Percentiles rank a stretch among this genome's conserved stretches.
These are phyloP conservation scores for Cephaloascus fragrans DNA, from an alignment of 805 yeast genomes.

Conservation along the genomic window DNA sequence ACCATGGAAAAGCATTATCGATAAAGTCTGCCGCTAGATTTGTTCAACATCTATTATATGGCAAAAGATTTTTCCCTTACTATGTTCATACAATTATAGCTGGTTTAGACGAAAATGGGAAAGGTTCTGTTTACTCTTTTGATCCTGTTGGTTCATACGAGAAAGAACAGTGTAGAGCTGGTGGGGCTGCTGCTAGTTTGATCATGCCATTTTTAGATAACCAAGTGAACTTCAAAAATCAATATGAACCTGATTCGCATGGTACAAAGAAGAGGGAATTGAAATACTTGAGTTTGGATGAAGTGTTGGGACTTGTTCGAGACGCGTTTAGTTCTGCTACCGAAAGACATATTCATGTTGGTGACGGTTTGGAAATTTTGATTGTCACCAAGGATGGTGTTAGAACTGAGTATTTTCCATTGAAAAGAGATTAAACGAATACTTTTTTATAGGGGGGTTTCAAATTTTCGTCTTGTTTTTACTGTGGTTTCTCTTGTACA, in stretches of 20 bases:
- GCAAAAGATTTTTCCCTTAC: slow-evolving; percentile 93
- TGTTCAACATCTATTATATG: slow-evolving; percentile 81
- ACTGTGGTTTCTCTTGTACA: no score
- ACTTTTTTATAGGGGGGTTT: neutral
- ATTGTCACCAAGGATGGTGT: slow-evolving; percentile 93
- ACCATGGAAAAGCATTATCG: slow-evolving; percentile 64
- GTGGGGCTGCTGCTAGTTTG: slow-evolving; percentile 93
- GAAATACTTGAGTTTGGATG: slow-evolving; percentile 65
- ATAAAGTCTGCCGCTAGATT: slow-evolving; percentile 78
- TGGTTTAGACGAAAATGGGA: slow-evolving; percentile 85
- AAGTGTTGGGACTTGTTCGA: slow-evolving; percentile 77
- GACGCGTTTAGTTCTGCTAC: slow-evolving; percentile 96
- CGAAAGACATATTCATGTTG: slow-evolving; percentile 97
- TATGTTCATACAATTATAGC: slow-evolving; percentile 93
- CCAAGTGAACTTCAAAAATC: slow-evolving; percentile 94
- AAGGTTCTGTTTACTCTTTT: slow-evolving; percentile 90
- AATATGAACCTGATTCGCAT: slow-evolving; percentile 68
- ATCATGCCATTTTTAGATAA: slow-evolving; percentile 97
- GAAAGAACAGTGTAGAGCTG: slow-evolving; percentile 95
- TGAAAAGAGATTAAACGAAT: slow-evolving; percentile 66
- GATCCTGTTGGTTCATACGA: slow-evolving; percentile 98
- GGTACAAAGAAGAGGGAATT: slow-evolving; percentile 55
- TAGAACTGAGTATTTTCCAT: slow-evolving; percentile 69
- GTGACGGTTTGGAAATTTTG: slow-evolving; percentile 88
- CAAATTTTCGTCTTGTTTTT: no score